phyloP scores from a whole-genome alignment of 2,329 filamentous ascomycete species.

The Aspergillus sp. region DNA sequence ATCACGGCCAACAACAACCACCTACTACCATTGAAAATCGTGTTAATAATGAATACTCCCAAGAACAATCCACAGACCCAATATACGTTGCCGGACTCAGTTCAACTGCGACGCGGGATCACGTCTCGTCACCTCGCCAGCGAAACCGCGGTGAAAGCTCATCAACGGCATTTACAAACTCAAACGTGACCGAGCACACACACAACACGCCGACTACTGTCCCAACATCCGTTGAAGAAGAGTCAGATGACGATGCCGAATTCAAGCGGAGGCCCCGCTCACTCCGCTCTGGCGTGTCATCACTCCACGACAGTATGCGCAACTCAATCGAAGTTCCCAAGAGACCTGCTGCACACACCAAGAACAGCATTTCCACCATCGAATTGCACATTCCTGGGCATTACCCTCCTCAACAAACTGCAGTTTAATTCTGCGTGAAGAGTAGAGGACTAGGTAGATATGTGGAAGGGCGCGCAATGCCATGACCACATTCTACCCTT shows the following conservation, averaged over 20 bases:
- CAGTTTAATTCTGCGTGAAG: conserved; percentile 20
- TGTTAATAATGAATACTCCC: conserved; percentile 1
- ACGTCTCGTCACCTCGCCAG: conserved; percentile 8
- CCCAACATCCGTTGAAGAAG: conserved; percentile 34
- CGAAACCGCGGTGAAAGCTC: conserved; percentile 31
- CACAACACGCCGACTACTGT: conserved; percentile 34
- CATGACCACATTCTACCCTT: not conserved
- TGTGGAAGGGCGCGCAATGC: not conserved
- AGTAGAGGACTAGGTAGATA: not conserved
- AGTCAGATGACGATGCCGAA: conserved; percentile 12
- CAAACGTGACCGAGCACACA: conserved; percentile 33
- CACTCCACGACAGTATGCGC: conserved; percentile 6
- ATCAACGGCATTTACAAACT: conserved; percentile 36
- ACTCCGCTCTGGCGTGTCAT: conserved; percentile 2
- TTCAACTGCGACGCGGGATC: conserved; percentile 14
- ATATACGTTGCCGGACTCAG: conserved; percentile 18
- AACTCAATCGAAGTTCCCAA: conserved; percentile 2
- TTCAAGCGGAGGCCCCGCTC: conserved; percentile 1
- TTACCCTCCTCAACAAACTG: conserved; percentile 33
- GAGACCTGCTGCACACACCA: conserved; percentile 20
- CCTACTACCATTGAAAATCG: conserved; percentile 7
- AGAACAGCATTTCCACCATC: conserved; percentile 31
- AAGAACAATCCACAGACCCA: conserved; percentile 14
- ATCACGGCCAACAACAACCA: conserved; percentile 20
- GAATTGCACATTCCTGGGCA: conserved; percentile 39